These are phyloP conservation scores for Backusella mclennaniae DNA, from an alignment of 192 early-diverging fungal species.

Conservation along the genomic window DNA sequence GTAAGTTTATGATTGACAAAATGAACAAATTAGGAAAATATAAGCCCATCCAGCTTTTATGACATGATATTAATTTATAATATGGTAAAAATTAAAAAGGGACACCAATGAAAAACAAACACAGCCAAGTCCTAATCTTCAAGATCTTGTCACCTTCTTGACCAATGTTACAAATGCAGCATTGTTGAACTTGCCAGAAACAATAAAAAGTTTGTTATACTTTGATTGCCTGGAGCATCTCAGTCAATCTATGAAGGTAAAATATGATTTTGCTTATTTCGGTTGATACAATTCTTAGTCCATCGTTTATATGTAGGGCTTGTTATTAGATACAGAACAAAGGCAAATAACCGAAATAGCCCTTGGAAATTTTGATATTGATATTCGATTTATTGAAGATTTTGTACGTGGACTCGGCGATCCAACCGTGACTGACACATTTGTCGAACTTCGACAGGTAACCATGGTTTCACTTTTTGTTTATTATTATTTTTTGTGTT, in stretches of 20 bases:
- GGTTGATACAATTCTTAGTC: not conserved
- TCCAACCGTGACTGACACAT: slow-evolving; percentile 60
- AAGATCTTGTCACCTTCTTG: slow-evolving; percentile 73
- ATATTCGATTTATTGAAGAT: slow-evolving; percentile 71
- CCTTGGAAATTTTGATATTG: slow-evolving; percentile 62
- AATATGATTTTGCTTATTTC: not conserved
- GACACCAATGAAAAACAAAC: slow-evolving; percentile 43
- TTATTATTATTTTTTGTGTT: not conserved
- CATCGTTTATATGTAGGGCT: slow-evolving; percentile 31
- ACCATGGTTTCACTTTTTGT: not conserved
- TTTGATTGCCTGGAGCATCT: slow-evolving; percentile 79
- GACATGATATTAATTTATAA: not conserved
- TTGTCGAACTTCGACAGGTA: slow-evolving; percentile 76
- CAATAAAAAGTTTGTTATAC: slow-evolving; percentile 64
- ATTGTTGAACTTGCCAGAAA: slow-evolving; percentile 61
- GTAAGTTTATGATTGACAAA: slow-evolving; percentile 32
- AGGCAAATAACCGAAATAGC: slow-evolving; percentile 59
- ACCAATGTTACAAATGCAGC: slow-evolving; percentile 67
- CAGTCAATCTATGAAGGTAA: slow-evolving; percentile 59
- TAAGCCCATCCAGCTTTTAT: slow-evolving; percentile 8
- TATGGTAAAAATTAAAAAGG: slow-evolving; percentile 40
- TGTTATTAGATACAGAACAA: slow-evolving; percentile 59
- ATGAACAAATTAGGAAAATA: not conserved
- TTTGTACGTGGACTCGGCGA: slow-evolving; percentile 70
- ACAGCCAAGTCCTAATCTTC: slow-evolving; percentile 68